These are phyloP conservation scores for Tylopilus sp. DNA, from an alignment of 768 basidiomycete genomes.

Conservation along the genomic window DNA sequence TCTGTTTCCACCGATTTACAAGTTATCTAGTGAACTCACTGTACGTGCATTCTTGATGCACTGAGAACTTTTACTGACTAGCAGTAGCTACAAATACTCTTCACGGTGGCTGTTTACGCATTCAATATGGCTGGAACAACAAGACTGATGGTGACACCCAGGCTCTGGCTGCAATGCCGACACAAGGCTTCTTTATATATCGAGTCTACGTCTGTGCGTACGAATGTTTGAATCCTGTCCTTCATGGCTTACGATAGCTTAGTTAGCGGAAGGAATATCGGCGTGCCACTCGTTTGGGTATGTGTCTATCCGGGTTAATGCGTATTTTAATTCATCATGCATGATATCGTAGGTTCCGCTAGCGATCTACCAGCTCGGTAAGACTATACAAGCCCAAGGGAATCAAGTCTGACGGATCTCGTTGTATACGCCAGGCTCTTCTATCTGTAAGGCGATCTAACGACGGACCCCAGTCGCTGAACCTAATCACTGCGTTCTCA, in stretches of 20 bases:
- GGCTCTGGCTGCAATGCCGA: neutral
- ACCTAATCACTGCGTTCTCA: neutral
- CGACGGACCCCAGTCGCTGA: neutral
- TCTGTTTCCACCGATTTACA: neutral
- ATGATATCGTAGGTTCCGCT: neutral
- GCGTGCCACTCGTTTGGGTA: neutral
- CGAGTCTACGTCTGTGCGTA: neutral
- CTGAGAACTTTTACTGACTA: neutral
- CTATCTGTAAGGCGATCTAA: neutral
- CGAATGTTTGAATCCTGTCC: neutral
- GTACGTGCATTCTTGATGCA: neutral
- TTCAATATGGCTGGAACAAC: neutral
- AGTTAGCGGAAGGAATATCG: neutral
- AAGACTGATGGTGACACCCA: neutral
- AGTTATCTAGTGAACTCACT: neutral
- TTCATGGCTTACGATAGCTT: neutral
- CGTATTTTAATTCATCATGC: neutral
- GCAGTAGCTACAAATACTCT: neutral
- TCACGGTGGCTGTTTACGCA: neutral
- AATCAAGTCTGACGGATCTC: neutral
- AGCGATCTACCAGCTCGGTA: slow-evolving; percentile 9
- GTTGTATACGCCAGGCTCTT: neutral
- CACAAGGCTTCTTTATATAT: neutral
- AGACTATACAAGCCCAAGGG: neutral
- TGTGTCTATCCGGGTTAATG: neutral